Evolutionary conservation across 257 asterid species (phyloP).

Genomic region (Gentiana straminea): DNA sequence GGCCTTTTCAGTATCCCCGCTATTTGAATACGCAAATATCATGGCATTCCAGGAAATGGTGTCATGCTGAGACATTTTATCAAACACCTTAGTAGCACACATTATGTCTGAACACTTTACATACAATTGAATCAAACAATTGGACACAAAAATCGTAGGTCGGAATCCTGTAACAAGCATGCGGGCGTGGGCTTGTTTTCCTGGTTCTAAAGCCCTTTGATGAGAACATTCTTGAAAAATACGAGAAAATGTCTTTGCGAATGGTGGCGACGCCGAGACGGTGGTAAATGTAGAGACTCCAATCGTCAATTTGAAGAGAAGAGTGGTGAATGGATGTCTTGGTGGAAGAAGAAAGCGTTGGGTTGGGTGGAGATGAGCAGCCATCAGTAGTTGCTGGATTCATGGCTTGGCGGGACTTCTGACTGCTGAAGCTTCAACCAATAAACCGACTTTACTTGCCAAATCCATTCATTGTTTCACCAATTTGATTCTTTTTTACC

Average conservation of each 20-base stretch:
- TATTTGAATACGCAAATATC: constrained; percentile 47
- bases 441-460: background rate
- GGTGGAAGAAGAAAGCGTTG: constrained; percentile 18
- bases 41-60: constrained; percentile 63
- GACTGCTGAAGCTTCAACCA: background rate
- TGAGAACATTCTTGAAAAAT: constrained; percentile 62
- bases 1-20: constrained; percentile 35
- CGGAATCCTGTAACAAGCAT: constrained; percentile 59
- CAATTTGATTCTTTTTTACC: no score
- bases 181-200: constrained; percentile 65
- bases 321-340: constrained; percentile 13
- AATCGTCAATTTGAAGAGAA: constrained; percentile 5
- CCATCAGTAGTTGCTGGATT: constrained; percentile 34
- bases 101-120: constrained; percentile 36
- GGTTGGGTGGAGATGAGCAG: constrained; percentile 21
- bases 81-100: constrained; percentile 56
- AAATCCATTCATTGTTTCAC: no score
- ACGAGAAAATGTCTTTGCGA: constrained; percentile 48
- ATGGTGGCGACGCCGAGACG: constrained; percentile 17
- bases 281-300: constrained; percentile 18
- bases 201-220: constrained; percentile 34
- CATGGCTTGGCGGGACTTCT: constrained; percentile 39
- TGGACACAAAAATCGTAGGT: constrained; percentile 64
- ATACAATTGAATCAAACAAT: constrained; percentile 64
- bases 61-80: constrained; percentile 55